phyloP scores from a whole-genome alignment of 2,329 filamentous ascomycete species.

The Aspergillus felis region DNA sequence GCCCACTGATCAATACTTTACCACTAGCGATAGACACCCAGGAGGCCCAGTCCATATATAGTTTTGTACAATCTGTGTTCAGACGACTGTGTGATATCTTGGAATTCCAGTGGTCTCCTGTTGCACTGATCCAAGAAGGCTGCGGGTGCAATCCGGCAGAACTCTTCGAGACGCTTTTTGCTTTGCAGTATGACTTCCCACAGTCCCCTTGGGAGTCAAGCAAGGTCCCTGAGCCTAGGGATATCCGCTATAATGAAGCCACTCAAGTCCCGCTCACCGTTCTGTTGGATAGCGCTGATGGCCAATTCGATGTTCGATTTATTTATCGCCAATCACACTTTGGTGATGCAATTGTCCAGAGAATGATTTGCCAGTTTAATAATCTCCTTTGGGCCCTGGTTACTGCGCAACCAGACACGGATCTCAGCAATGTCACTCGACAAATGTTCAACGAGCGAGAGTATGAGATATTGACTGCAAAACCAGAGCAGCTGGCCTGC shows the following conservation, averaged over 20 bases:
- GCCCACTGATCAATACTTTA: constrained; percentile 33
- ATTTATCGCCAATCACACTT: not conserved
- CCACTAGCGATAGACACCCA: constrained; percentile 18
- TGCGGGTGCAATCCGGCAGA: not conserved
- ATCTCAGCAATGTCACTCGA: not conserved
- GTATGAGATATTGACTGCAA: not conserved
- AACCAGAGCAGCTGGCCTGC: not conserved
- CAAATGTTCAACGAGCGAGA: not conserved
- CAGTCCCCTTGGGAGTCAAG: not conserved
- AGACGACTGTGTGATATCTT: not conserved
- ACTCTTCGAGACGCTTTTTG: not conserved
- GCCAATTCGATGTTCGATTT: not conserved
- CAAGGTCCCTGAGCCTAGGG: not conserved
- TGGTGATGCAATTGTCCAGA: not conserved
- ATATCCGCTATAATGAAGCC: not conserved
- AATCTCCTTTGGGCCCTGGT: not conserved
- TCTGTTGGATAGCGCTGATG: not conserved
- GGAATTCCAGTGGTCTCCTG: not conserved
- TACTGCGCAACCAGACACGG: not conserved
- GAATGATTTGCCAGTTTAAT: not conserved
- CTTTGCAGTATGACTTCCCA: not conserved
- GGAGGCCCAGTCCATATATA: not conserved
- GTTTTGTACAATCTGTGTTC: not conserved
- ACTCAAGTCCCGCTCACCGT: not conserved
- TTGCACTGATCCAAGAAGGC: not conserved